Base-by-base conservation (phyloP, 192 early-diverging fungal species). In the Chytriomyces confervae region DNA sequence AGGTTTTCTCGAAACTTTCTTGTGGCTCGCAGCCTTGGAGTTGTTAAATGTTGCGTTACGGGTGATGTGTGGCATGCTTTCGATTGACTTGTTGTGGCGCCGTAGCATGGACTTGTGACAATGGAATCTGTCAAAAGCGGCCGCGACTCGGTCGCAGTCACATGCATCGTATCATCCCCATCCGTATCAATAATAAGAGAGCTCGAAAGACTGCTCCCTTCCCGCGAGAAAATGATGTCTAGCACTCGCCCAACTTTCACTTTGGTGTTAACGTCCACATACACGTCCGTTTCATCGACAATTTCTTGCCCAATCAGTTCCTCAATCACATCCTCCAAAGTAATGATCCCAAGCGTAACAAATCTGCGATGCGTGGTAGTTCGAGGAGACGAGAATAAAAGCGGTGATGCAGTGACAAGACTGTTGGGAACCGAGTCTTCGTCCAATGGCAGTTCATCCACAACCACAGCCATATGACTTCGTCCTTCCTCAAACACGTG, bases 261-360 rank as follows among this genome's bases (percentile, higher is more conserved):
- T 67, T 86, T 86, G n/a, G 72, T 80, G n/a, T 77, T 63, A 47
- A 84, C 77, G 70, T 88, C 85, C 51, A 88, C 76, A 65, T 83
- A 86, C 8, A 86, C 85, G 77, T 88, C 87, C 11, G 85, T 86
- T 66, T 88, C 87, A 70, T 88, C 87, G 24, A 88, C 83, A 77
- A 88, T 88, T 79, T 88, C 79, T 57, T 80, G 80, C 50, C 85
- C 85, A 78, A 89, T 79, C 23, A 89, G 78, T 72, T 89, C 87
- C 74, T 89, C 87, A 66, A 89, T 86, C 27, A 89, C 82, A 60
- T 89, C 87, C 69, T 89, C 87, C 47, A 86, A 67, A 20, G 87
- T 89, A 46, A 89, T 80, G 46, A 89, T 83, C 5, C 87, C 87
- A 18, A 88, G 46, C 16, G 76, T 77, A 18, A 16, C 24, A 46